Evolutionary conservation across 2,329 filamentous ascomycete species (phyloP).

Genomic region (Zymoseptoria passerinii): DNA sequence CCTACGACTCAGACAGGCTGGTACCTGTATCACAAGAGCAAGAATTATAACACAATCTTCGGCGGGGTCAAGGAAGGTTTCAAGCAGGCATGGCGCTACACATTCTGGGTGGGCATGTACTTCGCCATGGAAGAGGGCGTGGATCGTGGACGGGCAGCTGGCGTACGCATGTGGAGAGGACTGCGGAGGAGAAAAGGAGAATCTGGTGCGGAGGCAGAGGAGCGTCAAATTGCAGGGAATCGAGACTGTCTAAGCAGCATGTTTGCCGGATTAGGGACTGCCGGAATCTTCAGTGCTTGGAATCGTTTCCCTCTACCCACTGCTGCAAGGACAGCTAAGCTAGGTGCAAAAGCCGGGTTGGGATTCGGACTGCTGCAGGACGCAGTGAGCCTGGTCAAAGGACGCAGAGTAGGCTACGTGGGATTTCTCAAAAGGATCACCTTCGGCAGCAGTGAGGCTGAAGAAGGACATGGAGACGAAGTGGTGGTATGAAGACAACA

Average conservation of each 20-base stretch:
- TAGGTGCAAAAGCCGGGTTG: constrained; percentile 70
- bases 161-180: constrained; percentile 35
- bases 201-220: constrained; percentile 18
- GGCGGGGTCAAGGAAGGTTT: constrained; percentile 72
- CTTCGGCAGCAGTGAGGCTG: constrained; percentile 11
- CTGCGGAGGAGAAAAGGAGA: constrained; percentile 27
- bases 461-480: neutral
- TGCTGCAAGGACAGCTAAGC: constrained; percentile 57
- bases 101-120: constrained; percentile 66
- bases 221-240: constrained; percentile 34
- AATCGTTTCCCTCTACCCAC: constrained; percentile 68
- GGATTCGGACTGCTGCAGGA: constrained; percentile 78
- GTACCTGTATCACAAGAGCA: constrained; percentile 98
- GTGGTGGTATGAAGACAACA: neutral
- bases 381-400: constrained; percentile 57
- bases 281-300: constrained; percentile 78
- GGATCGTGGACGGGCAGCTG: constrained; percentile 63
- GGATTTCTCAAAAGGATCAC: constrained; percentile 44
- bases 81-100: constrained; percentile 62
- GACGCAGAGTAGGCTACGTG: constrained; percentile 66
- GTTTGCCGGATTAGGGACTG: constrained; percentile 72
- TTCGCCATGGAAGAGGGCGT: constrained; percentile 78
- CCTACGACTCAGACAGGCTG: constrained; percentile 75
- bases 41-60: constrained; percentile 80
- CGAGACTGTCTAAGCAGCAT: constrained; percentile 75